Evolutionary conservation across 2,329 filamentous ascomycete species (phyloP), one percentile per base, ranked within the genome.

Genomic region (Aureobasidium melanogenum): DNA sequence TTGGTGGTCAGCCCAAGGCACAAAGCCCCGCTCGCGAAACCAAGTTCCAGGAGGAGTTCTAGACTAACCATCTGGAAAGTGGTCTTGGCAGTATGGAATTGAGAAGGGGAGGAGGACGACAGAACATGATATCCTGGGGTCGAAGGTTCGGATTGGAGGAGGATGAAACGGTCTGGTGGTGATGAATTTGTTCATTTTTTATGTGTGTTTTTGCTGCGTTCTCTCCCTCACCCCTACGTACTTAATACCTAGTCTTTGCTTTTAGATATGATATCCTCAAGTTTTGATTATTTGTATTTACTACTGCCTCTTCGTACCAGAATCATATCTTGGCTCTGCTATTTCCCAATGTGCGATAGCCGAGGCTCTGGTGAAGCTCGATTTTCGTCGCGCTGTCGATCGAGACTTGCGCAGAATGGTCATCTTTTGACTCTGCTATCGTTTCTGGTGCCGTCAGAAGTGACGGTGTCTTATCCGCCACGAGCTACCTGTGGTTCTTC

Each of bases 1-100:
- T 77, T 63, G 69, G 61, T 4, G 68, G 68, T 5, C 66, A 69
- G 64, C 63, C 56, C 51, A 71, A 69, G 68, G 69, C 77, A 50
- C 76, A 76, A 56, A 85, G 82, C 69, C 82, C 83, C 0, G 78
- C 73, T 5, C 74, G 84, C 58, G 82, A 82, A 64, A 84, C 84
- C 41, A 81, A 77, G 66, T 87, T 87, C 65, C 76, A 75, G 51
- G 84, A 87, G 72, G 80, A 82, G 50, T 54, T 54, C n/a, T 54
- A 54, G 50, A 9, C 19, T 54, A n/a, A 24, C n/a, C 3, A 7
- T 14, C 26, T 38, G 48, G 22, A 38, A n/a, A 17, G n/a, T 2
- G 47, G 15, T 17, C 32, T 15, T 10, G 46, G 24, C n/a, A 5
- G 10, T 32, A 15, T 48, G 17, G 46, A 26, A 30, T 30, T 30